Base-by-base conservation (phyloP, 495 filamentous ascomycete species). In the Penicillium taxi region DNA sequence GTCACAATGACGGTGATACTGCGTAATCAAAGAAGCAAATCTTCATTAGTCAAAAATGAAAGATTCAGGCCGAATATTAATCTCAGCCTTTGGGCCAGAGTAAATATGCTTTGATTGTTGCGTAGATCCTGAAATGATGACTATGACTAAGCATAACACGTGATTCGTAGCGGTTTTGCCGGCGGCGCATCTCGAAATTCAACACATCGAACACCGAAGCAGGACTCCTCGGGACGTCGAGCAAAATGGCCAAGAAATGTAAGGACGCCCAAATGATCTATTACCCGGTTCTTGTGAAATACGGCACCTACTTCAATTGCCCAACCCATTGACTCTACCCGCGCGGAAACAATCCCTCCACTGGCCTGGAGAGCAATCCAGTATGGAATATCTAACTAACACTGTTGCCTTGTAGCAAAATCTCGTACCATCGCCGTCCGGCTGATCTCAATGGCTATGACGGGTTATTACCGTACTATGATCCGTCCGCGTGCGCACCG, bases 391-490 rank as follows among this genome's bases (percentile, higher is more conserved):
- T 9, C 27, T 4, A 28, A 28, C 42, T 45, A 39, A 45, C 36
- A 35, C 22, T 16, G 12, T 23, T 15, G 6, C 22, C 20, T 11
- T 38, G 35, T 38, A 96, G 91, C 75, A 31, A 99, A 96, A 75
- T 84, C 91, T 43, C 86, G 93, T 49, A 84, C 87, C 35, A 78
- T 96, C 53, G 72, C 80, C 52, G 91, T 96, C 55, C 88, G 93
- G 55, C 82, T 99, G 36, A 72, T 99, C 61, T 94, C 87, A 37
- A 99, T 96, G 93, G 93, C 93, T 43, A 80, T 94, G 78, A 99
- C 93, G 9, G 93, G 93, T 50, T 99, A 83, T 72, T 99, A 86
- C 71, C 85, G 85, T 59, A 93, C 85, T 37, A 74, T 88, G 58
- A 72, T 83, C 36, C 83, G 93, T 20, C 88, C 89, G 11, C 81